A percentile compares a stretch with the other conserved stretches of the same genome.
Conservation (phyloP, 2,329 filamentous ascomycete genomes). For the Pseudocercospora musae region DNA sequence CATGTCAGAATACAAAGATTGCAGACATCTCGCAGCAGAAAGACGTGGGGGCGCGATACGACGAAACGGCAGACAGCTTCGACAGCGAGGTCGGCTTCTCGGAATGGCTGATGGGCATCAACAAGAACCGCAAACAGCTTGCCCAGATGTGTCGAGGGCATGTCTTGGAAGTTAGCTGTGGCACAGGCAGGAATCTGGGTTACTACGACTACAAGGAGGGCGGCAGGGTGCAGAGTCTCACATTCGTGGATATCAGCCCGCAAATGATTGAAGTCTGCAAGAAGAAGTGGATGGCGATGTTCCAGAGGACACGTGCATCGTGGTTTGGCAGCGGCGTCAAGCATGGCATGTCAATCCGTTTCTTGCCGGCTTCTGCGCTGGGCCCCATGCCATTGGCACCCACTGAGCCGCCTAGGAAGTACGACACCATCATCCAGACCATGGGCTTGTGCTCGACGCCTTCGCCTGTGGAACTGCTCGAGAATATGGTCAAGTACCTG, state of each 20-base stretch:
- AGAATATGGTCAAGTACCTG: conserved; percentile 41
- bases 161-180: conserved; percentile 49
- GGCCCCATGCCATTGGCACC: conserved; percentile 44
- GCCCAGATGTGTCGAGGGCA: conserved; percentile 43
- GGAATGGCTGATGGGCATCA: conserved; percentile 44
- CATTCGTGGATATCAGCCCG: conserved; percentile 47
- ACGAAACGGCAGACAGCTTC: conserved; percentile 44
- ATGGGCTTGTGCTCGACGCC: conserved; percentile 52
- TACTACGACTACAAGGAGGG: conserved; percentile 39
- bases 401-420: conserved; percentile 33
- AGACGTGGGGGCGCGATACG: conserved; percentile 47
- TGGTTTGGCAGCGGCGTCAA: conserved; percentile 19
- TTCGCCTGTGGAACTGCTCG: conserved; percentile 43
- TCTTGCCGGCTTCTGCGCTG: conserved; percentile 45
- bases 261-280: conserved; percentile 49
- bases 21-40: conserved; percentile 29
- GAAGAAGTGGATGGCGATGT: conserved; percentile 47
- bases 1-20: conserved; percentile 26
- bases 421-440: conserved; percentile 51
- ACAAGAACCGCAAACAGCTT: conserved; percentile 40
- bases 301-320: conserved; percentile 20
- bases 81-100: conserved; percentile 47
- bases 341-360: conserved; percentile 31
- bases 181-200: conserved; percentile 48
- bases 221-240: conserved; percentile 41